Evolutionary conservation across 2,329 filamentous ascomycete genomes (phyloP).

Genomic region (Thielaviopsis ethacetica): DNA sequence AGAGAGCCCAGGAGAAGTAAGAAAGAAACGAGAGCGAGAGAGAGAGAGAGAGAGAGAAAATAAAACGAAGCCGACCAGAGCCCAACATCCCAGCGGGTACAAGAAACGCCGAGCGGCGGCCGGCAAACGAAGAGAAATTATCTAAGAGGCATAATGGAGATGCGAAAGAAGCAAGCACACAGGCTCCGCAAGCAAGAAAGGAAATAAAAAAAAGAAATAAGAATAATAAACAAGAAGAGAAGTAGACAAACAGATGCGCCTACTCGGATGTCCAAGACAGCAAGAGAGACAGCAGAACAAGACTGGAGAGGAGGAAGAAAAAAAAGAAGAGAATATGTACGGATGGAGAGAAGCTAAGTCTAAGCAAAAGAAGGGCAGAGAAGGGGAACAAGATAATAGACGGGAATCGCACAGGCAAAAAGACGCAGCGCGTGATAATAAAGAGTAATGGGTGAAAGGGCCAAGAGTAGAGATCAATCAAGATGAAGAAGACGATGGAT

Average conservation of each 20-base stretch:
- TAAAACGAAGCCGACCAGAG: neutral
- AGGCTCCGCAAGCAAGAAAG: constrained; percentile 2
- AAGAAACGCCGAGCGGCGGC: neutral
- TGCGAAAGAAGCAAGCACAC: neutral
- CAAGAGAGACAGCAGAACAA: neutral
- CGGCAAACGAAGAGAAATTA: neutral
- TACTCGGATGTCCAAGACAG: neutral
- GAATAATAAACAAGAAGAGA: constrained; percentile 3
- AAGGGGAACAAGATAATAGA: neutral
- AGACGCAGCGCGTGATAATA: neutral
- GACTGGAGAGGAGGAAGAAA: neutral
- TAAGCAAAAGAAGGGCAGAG: neutral
- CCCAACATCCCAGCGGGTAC: neutral
- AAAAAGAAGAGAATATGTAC: neutral
- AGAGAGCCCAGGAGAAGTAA: neutral
- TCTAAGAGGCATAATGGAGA: constrained; percentile 1
- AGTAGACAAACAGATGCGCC: neutral
- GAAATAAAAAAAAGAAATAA: neutral
- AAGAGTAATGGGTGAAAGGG: neutral
- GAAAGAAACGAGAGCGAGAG: too few species aligned
- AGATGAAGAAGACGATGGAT: constrained; percentile 6
- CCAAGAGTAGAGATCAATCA: neutral
- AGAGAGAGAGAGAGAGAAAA: constrained; percentile 9
- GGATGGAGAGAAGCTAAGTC: neutral
- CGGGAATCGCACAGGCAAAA: neutral